Conservation (phyloP, 345 rosid species). For the Hevea brasiliensis region DNA sequence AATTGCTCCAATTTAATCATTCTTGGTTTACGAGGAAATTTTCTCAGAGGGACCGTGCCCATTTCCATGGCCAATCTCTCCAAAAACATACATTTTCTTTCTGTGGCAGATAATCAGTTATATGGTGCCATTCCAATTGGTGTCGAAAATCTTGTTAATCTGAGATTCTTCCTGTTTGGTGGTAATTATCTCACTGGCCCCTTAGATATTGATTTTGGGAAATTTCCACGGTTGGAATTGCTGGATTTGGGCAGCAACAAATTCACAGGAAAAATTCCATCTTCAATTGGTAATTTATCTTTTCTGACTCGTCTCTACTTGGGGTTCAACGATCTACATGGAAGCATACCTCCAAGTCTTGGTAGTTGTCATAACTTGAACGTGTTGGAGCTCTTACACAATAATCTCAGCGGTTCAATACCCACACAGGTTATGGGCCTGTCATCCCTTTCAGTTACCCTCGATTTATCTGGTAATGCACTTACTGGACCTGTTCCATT, state of each 20-base stretch:
- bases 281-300: slow-evolving; percentile 9
- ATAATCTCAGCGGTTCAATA: slow-evolving; percentile 8
- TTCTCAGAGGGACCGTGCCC: not conserved
- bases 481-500: not conserved
- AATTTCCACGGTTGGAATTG: not conserved
- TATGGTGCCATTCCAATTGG: not conserved
- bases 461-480: not conserved
- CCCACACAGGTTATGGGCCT: not conserved
- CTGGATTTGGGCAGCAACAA: not conserved
- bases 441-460: not conserved
- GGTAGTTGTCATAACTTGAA: not conserved
- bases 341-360: slow-evolving; percentile 15
- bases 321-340: not conserved
- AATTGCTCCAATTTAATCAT: not conserved
- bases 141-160: slow-evolving; percentile 9
- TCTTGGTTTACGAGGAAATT: not conserved
- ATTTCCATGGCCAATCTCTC: not conserved
- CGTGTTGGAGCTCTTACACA: not conserved
- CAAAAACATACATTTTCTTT: not conserved
- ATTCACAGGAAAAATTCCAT: slow-evolving; percentile 11
- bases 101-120: slow-evolving; percentile 1
- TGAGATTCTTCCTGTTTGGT: not conserved
- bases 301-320: not conserved
- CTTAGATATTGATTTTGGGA: not conserved
- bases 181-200: slow-evolving; percentile 7